phyloP scores from a whole-genome alignment of 192 early-diverging fungal genomes.

The Mycoemilia scoparia region DNA sequence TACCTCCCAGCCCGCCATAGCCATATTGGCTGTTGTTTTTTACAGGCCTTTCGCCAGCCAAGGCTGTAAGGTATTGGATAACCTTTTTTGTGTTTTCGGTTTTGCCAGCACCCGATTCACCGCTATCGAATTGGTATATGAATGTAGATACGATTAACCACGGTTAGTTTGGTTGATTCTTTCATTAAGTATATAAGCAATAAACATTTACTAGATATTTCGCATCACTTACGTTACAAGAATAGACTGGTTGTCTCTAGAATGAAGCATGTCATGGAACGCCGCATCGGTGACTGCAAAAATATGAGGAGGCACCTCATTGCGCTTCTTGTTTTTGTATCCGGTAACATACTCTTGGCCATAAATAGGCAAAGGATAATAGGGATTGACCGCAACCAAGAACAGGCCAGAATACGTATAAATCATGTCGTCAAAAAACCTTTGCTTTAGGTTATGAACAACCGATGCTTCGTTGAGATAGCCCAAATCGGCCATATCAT shows the following conservation, averaged over 20 bases:
- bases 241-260: constrained; percentile 90
- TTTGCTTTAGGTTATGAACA: constrained; percentile 84
- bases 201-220: background rate
- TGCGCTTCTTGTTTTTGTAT: constrained; percentile 52
- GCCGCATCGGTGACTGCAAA: constrained; percentile 83
- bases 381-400: constrained; percentile 95
- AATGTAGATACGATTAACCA: constrained; percentile 1
- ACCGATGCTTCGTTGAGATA: constrained; percentile 96
- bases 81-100: constrained; percentile 99
- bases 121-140: no score
- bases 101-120: constrained; percentile 98
- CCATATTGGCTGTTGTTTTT: constrained; percentile 8
- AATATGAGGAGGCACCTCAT: constrained; percentile 71
- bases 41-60: constrained; percentile 55
- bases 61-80: constrained; percentile 90
- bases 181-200: background rate
- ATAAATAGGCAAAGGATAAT: constrained; percentile 84
- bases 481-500: constrained; percentile 97
- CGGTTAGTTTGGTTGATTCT: no score
- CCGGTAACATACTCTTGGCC: constrained; percentile 39
- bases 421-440: constrained; percentile 79
- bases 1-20: constrained; percentile 19
- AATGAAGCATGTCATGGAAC: constrained; percentile 87
- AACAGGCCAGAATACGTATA: constrained; percentile 99
- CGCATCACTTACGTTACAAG: constrained; percentile 57